A percentile compares a stretch with the other conserved stretches of the same genome.
Conservation (phyloP, 805 yeast species). For the Yamadazyma olivae region DNA sequence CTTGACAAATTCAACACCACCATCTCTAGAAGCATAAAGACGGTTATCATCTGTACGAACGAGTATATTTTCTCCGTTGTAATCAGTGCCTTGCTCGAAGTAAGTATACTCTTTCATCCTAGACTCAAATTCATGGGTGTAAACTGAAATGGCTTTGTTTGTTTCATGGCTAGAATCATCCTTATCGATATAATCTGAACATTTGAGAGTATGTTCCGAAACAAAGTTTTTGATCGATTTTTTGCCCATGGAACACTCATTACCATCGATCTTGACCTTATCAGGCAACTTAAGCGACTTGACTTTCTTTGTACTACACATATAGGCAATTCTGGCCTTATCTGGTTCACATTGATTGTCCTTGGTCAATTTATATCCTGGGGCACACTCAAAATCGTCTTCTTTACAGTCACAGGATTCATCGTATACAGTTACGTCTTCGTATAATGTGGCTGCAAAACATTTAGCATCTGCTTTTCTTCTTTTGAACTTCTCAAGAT, state of each 20-base stretch:
- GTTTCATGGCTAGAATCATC: slow-evolving; percentile 12
- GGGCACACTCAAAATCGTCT: slow-evolving; percentile 70
- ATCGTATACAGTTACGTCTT: slow-evolving; percentile 45
- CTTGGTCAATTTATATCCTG: slow-evolving; percentile 35
- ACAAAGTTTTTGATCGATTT: slow-evolving; percentile 21
- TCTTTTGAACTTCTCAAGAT: slow-evolving; percentile 57
- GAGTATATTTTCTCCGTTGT: slow-evolving; percentile 45
- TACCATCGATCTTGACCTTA: slow-evolving; percentile 42
- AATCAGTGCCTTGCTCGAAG: slow-evolving; percentile 46
- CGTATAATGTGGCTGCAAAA: slow-evolving; percentile 47
- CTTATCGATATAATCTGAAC: slow-evolving; percentile 25
- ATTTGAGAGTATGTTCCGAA: slow-evolving; percentile 28
- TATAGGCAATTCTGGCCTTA: slow-evolving; percentile 17
- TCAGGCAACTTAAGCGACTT: slow-evolving; percentile 31
- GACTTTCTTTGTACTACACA: slow-evolving; percentile 20
- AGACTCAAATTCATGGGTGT: slow-evolving; percentile 48
- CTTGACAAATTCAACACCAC: slow-evolving; percentile 40
- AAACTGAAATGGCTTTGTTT: slow-evolving; percentile 30
- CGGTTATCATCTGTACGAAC: slow-evolving; percentile 51
- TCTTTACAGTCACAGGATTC: slow-evolving; percentile 63
- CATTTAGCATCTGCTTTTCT: slow-evolving; percentile 67
- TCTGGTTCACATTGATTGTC: slow-evolving; percentile 48
- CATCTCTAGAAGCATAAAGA: slow-evolving; percentile 58
- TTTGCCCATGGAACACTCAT: slow-evolving; percentile 36
- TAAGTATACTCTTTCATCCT: slow-evolving; percentile 55